Base-by-base conservation (phyloP, 1,284 basidiomycete genomes). In the Ganoderma multipileum region DNA sequence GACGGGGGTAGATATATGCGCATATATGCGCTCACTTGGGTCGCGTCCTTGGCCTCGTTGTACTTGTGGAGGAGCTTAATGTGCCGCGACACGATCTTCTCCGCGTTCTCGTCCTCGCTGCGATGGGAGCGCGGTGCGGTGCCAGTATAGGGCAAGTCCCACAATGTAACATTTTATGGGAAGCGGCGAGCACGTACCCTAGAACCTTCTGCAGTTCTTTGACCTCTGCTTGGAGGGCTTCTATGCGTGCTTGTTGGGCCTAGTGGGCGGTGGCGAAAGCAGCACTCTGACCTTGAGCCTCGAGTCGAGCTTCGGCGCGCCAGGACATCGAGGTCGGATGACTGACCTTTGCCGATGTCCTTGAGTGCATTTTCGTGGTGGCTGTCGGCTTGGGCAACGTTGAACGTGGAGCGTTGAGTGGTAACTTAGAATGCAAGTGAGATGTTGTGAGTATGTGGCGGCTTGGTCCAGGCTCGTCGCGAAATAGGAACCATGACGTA, bases 21-120 rank as follows among this genome's bases (percentile, higher is more conserved):
- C 58, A 41, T 26, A 39, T 26, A 39, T 47, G 5, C 39, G 36
- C 76, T 63, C 63, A 88, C 92, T 86, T 94, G 92, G 0, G 92
- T 83, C 2, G 91, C 92, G 75, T 94, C 93, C 76, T 94, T 94
- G 7, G 91, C 87, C 76, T 94, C 93, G 71, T 94, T 94, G 73
- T 94, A 94, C 58, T 81, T 83, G 76, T 94, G 92, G 33, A 94
- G 79, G 4, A 92, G 82, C 71, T 87, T 87, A 77, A 93, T 93
- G 74, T 94, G 91, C 8, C 81, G 81, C 62, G 89, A 87, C 23
- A 91, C 89, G 18, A 93, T 89, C 69, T 83, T 82, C 55, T 91
- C 89, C 0, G 91, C 87, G 69, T 91, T 86, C 72, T 85, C 84
- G 47, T 79, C 73, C 61, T 81, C 78, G 12, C 89, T 92, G 38